Evolutionary conservation across 1,284 basidiomycete genomes (phyloP).

Genomic region (Pulchroboletus neoregius): DNA sequence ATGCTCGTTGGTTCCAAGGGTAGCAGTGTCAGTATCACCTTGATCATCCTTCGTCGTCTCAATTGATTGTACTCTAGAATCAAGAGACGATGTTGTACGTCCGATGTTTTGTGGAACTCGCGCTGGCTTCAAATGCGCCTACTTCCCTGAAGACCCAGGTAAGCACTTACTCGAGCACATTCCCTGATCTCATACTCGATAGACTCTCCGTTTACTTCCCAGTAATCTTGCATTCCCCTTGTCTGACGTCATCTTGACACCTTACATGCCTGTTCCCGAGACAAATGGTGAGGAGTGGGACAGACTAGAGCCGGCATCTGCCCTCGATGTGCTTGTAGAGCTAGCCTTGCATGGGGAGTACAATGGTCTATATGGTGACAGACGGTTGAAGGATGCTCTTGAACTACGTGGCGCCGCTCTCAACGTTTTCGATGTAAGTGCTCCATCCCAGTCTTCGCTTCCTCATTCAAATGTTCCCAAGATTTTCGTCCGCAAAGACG

Average conservation of each 20-base stretch:
- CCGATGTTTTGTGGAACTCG: constrained; percentile 83
- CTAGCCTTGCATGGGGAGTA: constrained; percentile 76
- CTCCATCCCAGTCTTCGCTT: background rate
- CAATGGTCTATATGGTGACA: constrained; percentile 56
- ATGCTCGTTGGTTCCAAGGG: constrained; percentile 74
- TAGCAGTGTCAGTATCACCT: constrained; percentile 45
- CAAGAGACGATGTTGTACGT: constrained; percentile 67
- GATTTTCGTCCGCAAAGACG: constrained; percentile 73
- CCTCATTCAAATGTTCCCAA: constrained; percentile 26
- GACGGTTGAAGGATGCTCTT: constrained; percentile 54
- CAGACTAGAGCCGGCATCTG: constrained; percentile 68
- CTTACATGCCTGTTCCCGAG: constrained; percentile 79
- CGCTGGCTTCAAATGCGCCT: constrained; percentile 90
- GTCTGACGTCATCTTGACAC: constrained; percentile 61
- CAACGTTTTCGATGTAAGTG: constrained; percentile 65
- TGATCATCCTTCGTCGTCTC: background rate
- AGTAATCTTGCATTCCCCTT: constrained; percentile 57
- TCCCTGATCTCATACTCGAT: constrained; percentile 17
- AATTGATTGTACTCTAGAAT: constrained; percentile 36
- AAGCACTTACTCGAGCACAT: constrained; percentile 11
- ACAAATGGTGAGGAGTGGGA: constrained; percentile 88
- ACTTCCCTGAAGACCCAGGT: constrained; percentile 83
- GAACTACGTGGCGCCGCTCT: constrained; percentile 64
- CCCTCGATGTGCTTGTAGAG: constrained; percentile 71
- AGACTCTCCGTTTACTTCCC: constrained; percentile 68